These are phyloP conservation scores for Drechslerella coelobrocha DNA, from an alignment of 2,329 filamentous ascomycete genomes.

Conservation along the genomic window DNA sequence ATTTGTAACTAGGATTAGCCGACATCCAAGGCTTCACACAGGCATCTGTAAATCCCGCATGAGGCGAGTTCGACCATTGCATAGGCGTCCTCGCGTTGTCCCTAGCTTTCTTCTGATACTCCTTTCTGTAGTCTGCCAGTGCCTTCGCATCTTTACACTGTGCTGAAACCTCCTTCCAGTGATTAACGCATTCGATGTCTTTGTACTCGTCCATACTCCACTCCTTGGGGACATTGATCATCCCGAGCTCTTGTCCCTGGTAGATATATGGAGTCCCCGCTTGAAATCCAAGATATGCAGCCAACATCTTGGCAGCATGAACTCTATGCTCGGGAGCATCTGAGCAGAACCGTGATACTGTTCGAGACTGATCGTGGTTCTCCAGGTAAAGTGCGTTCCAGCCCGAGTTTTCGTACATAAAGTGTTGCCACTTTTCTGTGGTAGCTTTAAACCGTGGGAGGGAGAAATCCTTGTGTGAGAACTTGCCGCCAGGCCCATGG, in stretches of 20 bases:
- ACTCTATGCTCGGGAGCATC: conserved; percentile 61
- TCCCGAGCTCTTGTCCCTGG: conserved; percentile 73
- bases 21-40: conserved; percentile 72
- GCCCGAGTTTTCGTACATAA: conserved; percentile 67
- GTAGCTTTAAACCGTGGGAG: conserved; percentile 64
- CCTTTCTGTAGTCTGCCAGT: conserved; percentile 17
- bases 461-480: conserved; percentile 60
- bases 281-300: conserved; percentile 66
- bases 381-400: conserved; percentile 73
- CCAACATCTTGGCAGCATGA: conserved; percentile 68
- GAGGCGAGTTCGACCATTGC: conserved; percentile 69
- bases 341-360: conserved; percentile 64
- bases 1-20: conserved; percentile 68
- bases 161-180: conserved; percentile 59
- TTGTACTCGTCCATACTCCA: conserved; percentile 73
- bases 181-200: conserved; percentile 68
- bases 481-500: conserved; percentile 60
- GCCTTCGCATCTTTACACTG: conserved; percentile 13
- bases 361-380: conserved; percentile 71
- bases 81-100: conserved; percentile 76
- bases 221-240: conserved; percentile 66
- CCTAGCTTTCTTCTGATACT: conserved; percentile 56
- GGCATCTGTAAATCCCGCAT: conserved; percentile 69
- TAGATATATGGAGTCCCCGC: conserved; percentile 72
- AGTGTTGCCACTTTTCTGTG: conserved; percentile 67